Evolutionary conservation across 2,329 filamentous ascomycete genomes (phyloP), one percentile per base, ranked within the genome.

Genomic region (Xylogone sp.): DNA sequence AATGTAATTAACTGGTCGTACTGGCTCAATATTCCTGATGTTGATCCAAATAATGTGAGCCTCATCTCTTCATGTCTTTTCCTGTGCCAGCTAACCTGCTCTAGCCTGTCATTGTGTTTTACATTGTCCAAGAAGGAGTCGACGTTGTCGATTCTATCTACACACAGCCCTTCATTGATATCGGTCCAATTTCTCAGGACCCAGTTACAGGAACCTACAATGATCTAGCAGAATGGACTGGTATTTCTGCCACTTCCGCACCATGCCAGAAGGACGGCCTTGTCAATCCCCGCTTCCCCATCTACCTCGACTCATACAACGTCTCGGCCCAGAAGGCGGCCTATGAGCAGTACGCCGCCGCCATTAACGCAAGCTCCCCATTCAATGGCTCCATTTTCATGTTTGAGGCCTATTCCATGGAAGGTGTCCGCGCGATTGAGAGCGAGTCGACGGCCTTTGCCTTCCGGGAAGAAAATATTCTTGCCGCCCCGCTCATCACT

Each of bases 321-420:
- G 16, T 47, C 29, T 43, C 45, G 2, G 58, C 59, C 18, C 53
- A 56, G 34, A 20, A 34, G 6, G n/a, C 31, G 19, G 59, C 51
- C 1, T 69, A 69, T 57, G 59, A 68, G n/a, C 51, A 63, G 16
- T 74, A 71, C 59, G 60, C 55, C 4, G 7, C 47, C 18, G 60
- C 62, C 5, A 61, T 60, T 34, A 62, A 56, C n/a, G 57, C 52
- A 31, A 44, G 54, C 13, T 59, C 61, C 27, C 63, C 59, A 21
- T 69, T 68, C 58, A 53, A 64, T n/a, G 58, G 67, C 56, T 72
- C 72, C 1, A 65, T 80, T 43, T 76, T 81, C 65, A 75, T 82
- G 71, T 77, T 82, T 49, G 79, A 83, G 59, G 75, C 75, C 2
- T 83, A 82, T 63, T 71, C 77, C 1, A 64, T 61, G 7, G 62